Conservation (phyloP, 2,329 filamentous ascomycete genomes). For the Endocalyx cinctus region DNA sequence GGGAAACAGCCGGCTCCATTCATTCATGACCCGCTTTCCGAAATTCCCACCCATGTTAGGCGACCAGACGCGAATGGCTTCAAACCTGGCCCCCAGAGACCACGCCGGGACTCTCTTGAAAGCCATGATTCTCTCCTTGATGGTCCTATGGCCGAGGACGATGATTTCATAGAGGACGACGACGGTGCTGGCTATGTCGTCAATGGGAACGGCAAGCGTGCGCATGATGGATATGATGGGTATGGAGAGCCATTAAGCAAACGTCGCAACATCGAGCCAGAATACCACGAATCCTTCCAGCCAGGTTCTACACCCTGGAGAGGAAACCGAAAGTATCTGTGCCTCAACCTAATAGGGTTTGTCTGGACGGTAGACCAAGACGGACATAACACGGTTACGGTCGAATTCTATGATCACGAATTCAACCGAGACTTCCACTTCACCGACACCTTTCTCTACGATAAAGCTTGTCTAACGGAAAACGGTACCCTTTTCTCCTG, state of each 20-base stretch:
- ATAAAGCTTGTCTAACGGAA: conserved; percentile 89
- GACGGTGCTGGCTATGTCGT: conserved; percentile 86
- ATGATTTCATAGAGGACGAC: conserved; percentile 90
- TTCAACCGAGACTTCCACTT: conserved; percentile 94
- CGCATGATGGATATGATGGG: conserved; percentile 49
- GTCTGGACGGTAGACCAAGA: conserved; percentile 98
- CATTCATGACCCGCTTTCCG: conserved; percentile 72
- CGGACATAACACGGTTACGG: conserved; percentile 85
- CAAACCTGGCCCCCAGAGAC: conserved; percentile 47
- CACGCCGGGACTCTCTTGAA: conserved; percentile 62
- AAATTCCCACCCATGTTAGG: conserved; percentile 62
- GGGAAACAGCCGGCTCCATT: conserved; percentile 73
- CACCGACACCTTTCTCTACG: conserved; percentile 91
- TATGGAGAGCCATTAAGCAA: conserved; percentile 42
- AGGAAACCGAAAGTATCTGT: conserved; percentile 88
- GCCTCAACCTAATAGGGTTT: conserved; percentile 87
- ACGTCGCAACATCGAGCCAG: conserved; percentile 51
- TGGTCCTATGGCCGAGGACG: conserved; percentile 51
- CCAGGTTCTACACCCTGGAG: conserved; percentile 94
- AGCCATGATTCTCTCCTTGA: conserved; percentile 80
- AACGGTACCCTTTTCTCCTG: conserved; percentile 83
- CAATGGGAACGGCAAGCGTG: conserved; percentile 46
- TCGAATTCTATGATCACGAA: conserved; percentile 96
- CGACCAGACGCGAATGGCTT: conserved; percentile 52
- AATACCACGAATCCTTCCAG: conserved; percentile 82